phyloP scores from a whole-genome alignment of 75 land plant genomes.

The Selaginella tamariscina region DNA sequence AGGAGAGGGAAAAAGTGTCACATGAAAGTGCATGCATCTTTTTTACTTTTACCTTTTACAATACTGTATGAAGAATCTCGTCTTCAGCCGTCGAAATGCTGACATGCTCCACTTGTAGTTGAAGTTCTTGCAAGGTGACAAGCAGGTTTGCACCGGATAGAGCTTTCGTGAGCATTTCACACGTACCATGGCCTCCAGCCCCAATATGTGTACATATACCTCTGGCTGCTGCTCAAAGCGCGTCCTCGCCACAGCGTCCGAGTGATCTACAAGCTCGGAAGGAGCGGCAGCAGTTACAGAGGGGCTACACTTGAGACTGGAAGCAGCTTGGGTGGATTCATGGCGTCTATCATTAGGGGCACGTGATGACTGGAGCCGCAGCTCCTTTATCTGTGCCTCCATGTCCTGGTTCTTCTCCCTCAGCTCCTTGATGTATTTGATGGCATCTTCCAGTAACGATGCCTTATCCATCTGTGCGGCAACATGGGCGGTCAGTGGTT shows the following conservation, averaged over 20 bases:
- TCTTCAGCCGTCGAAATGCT: not conserved
- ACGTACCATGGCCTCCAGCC: not conserved
- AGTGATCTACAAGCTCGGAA: not conserved
- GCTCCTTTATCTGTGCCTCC: slow-evolving; percentile 45
- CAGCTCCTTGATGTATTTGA: slow-evolving; percentile 75
- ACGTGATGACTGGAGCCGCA: slow-evolving; percentile 11
- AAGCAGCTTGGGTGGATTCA: not conserved
- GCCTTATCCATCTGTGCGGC: slow-evolving; percentile 86
- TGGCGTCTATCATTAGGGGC: not conserved
- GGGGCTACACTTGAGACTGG: no score
- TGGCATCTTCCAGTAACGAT: slow-evolving; percentile 82
- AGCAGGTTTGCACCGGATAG: not conserved
- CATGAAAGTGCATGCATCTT: not conserved
- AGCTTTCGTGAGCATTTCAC: not conserved
- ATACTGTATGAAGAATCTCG: not conserved
- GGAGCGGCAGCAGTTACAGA: not conserved
- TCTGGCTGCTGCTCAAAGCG: not conserved
- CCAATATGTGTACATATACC: not conserved
- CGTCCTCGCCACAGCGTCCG: not conserved
- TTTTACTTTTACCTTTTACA: not conserved
- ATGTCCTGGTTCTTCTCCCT: slow-evolving; percentile 40
- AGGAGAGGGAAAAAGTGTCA: not conserved
- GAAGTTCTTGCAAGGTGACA: not conserved
- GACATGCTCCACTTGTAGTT: not conserved
- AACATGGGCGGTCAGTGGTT: no score